phyloP scores from a whole-genome alignment of 345 rosid species.

The Acer saccharum region DNA sequence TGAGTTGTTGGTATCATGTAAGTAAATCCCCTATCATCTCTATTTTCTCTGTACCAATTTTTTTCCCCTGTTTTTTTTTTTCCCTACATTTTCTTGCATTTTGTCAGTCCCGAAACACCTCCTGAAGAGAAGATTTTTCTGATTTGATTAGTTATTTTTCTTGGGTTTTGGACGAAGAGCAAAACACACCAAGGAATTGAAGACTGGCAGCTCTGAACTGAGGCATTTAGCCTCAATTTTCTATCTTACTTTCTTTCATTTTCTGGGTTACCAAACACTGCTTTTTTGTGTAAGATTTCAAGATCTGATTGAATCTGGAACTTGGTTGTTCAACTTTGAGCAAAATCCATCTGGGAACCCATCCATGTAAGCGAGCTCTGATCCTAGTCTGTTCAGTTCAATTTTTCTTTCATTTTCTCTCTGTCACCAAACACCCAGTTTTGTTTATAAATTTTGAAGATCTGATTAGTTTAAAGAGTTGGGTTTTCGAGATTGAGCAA shows the following conservation, averaged over 20 bases:
- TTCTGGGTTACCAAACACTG: neutral
- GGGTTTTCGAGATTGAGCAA: slow-evolving; percentile 1
- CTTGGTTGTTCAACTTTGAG: neutral
- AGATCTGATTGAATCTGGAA: slow-evolving; percentile 17
- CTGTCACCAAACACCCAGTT: neutral
- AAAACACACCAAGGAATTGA: slow-evolving; percentile 8
- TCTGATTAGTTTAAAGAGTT: slow-evolving; percentile 9
- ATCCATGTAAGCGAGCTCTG: neutral
- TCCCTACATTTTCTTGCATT: neutral
- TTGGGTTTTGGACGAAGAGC: neutral
- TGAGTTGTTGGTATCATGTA: neutral
- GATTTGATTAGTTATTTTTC: neutral
- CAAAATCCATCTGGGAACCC: neutral
- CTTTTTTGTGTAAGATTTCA: neutral
- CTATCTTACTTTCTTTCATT: neutral
- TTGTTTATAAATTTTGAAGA: slow-evolving; percentile 7
- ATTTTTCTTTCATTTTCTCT: neutral
- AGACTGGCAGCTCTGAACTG: neutral
- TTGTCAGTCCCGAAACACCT: neutral
- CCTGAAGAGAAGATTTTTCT: neutral
- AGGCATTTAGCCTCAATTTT: neutral
- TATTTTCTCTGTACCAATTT: neutral
- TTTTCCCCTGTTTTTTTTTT: neutral
- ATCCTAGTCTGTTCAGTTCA: neutral
- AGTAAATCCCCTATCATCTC: neutral